These are phyloP conservation scores for Ilex aquifolium DNA, from an alignment of 257 asterid species.

Conservation along the genomic window DNA sequence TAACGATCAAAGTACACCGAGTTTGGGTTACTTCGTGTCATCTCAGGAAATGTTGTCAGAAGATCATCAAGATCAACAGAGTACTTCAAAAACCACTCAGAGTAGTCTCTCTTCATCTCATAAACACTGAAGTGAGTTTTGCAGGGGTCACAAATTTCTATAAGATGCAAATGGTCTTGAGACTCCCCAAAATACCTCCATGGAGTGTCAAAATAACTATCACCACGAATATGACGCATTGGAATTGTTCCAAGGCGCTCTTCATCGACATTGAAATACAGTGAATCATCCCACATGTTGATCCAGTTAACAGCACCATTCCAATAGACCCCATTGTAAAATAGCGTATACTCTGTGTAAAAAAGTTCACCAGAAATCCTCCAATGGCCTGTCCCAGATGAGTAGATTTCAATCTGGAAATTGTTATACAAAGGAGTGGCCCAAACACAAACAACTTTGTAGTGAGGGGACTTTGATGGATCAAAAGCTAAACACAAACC, in stretches of 20 bases:
- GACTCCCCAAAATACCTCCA: conserved; percentile 33
- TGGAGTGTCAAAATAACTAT: background rate
- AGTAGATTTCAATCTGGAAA: conserved; percentile 22
- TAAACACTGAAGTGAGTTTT: conserved; percentile 12
- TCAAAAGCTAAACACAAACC: conserved; percentile 32
- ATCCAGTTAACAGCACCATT: conserved; percentile 25
- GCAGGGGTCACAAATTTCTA: background rate
- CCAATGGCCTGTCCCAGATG: conserved; percentile 31
- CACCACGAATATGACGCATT: conserved; percentile 2
- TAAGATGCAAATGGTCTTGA: conserved; percentile 23
- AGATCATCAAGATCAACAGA: conserved; percentile 18
- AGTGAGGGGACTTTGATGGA: conserved; percentile 16
- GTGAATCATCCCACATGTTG: background rate
- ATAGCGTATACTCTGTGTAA: background rate
- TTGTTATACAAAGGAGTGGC: background rate
- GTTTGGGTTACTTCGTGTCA: background rate
- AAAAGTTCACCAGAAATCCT: conserved; percentile 20
- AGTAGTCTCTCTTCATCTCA: conserved; percentile 33
- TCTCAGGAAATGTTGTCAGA: conserved; percentile 16
- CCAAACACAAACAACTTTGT: conserved; percentile 26
- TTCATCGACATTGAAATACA: conserved; percentile 16
- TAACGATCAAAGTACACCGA: background rate
- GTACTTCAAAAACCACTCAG: conserved; percentile 37
- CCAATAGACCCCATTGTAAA: conserved; percentile 21
- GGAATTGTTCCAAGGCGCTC: conserved; percentile 8